Conservation (phyloP, 768 basidiomycete species). For the Rhodosporidiobolus odoratus region DNA sequence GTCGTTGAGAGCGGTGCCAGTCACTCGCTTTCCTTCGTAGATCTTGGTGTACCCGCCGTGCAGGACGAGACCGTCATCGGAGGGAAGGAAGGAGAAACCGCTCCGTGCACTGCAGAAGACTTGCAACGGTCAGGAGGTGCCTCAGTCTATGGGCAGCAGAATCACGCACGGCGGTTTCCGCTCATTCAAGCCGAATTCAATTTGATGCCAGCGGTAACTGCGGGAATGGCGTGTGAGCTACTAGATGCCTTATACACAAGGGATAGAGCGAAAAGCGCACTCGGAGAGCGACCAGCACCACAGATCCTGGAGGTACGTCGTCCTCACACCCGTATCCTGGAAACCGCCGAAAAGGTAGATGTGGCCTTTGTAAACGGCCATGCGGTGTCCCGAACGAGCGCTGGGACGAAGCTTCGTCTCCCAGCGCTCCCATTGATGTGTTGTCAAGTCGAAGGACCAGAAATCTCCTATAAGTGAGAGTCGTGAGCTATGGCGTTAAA, state of each 20-base stretch:
- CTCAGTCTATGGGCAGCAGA: not conserved
- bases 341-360: conserved; percentile 68
- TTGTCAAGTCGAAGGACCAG: conserved; percentile 70
- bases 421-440: conserved; percentile 78
- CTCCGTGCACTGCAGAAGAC: conserved; percentile 44
- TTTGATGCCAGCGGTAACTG: conserved; percentile 69
- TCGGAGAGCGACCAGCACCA: conserved; percentile 73
- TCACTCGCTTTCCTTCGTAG: conserved; percentile 79
- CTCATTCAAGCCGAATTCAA: conserved; percentile 68
- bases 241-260: not conserved
- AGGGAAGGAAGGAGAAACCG: conserved; percentile 78
- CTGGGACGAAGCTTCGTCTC: conserved; percentile 76
- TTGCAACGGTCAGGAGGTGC: no score
- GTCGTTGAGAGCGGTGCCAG: conserved; percentile 83
- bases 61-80: conserved; percentile 68
- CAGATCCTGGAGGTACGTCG: conserved; percentile 65
- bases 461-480: not conserved
- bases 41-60: conserved; percentile 90
- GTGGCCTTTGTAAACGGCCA: conserved; percentile 84
- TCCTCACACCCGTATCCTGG: conserved; percentile 54
- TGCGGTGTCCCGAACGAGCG: conserved; percentile 80
- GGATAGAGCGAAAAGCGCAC: not conserved
- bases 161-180: conserved; percentile 62
- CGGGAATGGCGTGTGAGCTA: no score
- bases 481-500: no score